Percentiles rank a stretch among this genome's conserved stretches.
Evolutionary conservation across 192 early-diverging fungal genomes (phyloP).

Genomic region (Coemansia sp.): DNA sequence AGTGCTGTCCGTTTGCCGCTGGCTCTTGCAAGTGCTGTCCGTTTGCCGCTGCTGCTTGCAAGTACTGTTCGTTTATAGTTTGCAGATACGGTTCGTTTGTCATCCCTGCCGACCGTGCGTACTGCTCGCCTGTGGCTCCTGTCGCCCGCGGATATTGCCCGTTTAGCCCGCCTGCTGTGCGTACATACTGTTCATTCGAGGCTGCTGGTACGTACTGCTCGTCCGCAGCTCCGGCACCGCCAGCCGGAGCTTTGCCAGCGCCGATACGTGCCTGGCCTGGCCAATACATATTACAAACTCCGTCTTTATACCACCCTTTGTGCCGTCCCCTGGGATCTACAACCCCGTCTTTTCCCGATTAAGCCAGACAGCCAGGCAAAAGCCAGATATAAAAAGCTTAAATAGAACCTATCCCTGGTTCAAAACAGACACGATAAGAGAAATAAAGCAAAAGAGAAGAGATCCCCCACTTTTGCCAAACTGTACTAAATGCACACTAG

Average conservation of each 20-base stretch:
- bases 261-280: background rate
- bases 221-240: background rate
- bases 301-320: background rate
- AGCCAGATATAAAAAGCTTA: conserved; percentile 1
- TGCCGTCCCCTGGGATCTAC: background rate
- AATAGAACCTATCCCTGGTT: background rate
- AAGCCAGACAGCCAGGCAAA: background rate
- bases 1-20: background rate
- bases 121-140: background rate
- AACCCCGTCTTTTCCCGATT: background rate
- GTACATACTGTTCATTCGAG: background rate
- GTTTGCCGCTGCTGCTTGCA: background rate
- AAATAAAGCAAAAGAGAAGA: conserved; percentile 2
- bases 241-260: background rate
- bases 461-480: background rate
- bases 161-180: background rate
- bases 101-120: background rate
- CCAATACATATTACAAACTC: conserved; percentile 10
- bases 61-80: background rate
- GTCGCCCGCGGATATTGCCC: background rate
- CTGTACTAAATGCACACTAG: background rate
- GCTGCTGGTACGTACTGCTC: background rate
- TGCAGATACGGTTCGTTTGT: background rate
- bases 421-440: background rate
- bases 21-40: background rate